phyloP scores from a whole-genome alignment of 305 asterid genomes.

The Fraxinus ornus region DNA sequence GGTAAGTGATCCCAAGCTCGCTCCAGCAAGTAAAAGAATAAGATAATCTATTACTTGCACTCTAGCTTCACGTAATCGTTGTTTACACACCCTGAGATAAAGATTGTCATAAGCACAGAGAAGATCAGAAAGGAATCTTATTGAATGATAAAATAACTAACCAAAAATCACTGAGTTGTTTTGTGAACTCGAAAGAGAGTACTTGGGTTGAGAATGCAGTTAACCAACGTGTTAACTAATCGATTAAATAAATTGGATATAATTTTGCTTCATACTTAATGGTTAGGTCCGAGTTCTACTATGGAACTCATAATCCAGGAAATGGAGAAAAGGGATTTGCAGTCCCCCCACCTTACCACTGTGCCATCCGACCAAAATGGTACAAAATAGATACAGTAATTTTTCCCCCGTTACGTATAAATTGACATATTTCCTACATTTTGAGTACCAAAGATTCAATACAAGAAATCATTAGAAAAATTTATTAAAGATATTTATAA shows the following conservation, averaged over 20 bases:
- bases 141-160: not conserved
- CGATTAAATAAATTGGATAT: not conserved
- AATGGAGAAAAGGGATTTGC: not conserved
- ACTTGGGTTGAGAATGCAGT: not conserved
- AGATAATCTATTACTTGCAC: slow-evolving; percentile 85
- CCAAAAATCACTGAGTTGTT: not conserved
- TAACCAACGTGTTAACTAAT: not conserved
- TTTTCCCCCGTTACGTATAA: not conserved
- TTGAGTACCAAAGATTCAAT: not conserved
- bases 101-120: slow-evolving; percentile 14
- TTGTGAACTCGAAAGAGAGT: not conserved
- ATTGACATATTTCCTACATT: not conserved
- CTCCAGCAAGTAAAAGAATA: slow-evolving; percentile 90
- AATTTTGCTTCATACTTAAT: not conserved
- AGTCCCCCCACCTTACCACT: not conserved
- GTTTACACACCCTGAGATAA: slow-evolving; percentile 71
- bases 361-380: not conserved
- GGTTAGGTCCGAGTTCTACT: not conserved
- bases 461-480: not conserved
- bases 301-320: not conserved
- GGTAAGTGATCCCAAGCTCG: slow-evolving; percentile 84
- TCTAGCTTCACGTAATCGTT: slow-evolving; percentile 80
- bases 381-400: not conserved
- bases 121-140: slow-evolving; percentile 23
- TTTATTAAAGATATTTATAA: not conserved